Evolutionary conservation across 1,139 yeast species (phyloP).

Genomic region (Pichia sp.): DNA sequence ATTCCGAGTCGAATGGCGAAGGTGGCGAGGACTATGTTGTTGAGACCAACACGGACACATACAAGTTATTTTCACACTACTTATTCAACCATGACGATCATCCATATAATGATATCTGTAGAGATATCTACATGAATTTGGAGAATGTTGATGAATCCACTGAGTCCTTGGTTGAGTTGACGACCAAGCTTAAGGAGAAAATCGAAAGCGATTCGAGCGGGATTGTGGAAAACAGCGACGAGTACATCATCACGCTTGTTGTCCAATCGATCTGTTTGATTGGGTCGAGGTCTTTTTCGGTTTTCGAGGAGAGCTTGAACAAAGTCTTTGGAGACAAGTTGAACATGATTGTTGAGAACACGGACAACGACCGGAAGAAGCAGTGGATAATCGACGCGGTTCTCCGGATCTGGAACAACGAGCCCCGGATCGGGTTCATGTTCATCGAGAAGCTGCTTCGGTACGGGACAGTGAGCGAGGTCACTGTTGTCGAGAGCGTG

Average conservation of each 20-base stretch:
- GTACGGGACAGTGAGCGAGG: constrained; percentile 26
- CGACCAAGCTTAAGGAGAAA: constrained; percentile 23
- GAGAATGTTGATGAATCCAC: constrained; percentile 29
- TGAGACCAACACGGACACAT: constrained; percentile 21
- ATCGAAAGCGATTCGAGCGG: constrained; percentile 31
- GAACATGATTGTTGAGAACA: constrained; percentile 33
- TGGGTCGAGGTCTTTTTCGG: constrained; percentile 87
- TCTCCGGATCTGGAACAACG: constrained; percentile 71
- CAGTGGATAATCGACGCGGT: constrained; percentile 58
- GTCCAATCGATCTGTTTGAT: constrained; percentile 73
- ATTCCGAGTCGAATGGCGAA: constrained; percentile 13
- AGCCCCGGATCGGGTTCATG: constrained; percentile 76
- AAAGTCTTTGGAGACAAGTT: constrained; percentile 36
- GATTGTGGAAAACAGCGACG: constrained; percentile 39
- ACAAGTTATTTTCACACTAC: constrained; percentile 27
- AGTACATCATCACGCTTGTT: constrained; percentile 54
- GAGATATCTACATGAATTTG: constrained; percentile 31
- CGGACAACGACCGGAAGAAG: constrained; percentile 31
- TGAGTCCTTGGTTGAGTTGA: constrained; percentile 28
- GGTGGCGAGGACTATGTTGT: constrained; percentile 6
- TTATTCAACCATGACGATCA: constrained; percentile 33
- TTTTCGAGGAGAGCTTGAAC: constrained; percentile 46
- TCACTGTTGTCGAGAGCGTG: constrained; percentile 42
- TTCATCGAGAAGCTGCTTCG: constrained; percentile 53
- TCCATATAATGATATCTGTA: constrained; percentile 30